These are phyloP conservation scores for Kwoniella dendrophila DNA, from an alignment of 768 basidiomycete genomes.

Conservation along the genomic window DNA sequence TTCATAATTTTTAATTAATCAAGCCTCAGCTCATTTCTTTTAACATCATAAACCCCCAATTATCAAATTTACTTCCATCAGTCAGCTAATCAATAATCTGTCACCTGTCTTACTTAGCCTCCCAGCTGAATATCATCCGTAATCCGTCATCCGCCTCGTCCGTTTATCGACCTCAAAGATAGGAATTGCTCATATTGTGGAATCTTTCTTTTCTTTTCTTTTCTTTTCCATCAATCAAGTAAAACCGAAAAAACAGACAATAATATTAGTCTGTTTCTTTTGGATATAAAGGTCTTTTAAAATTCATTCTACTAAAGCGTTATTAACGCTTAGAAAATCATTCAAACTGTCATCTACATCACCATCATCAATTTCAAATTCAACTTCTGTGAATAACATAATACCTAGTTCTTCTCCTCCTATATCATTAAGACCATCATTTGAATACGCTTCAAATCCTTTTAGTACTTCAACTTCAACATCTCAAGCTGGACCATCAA, in stretches of 20 bases:
- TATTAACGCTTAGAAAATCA: constrained; percentile 11
- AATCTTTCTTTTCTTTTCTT: neutral
- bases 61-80: neutral
- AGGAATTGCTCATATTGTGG: neutral
- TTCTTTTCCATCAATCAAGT: neutral
- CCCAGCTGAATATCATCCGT: neutral
- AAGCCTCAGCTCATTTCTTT: too few species aligned
- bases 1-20: too few species aligned
- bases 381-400: constrained; percentile 4
- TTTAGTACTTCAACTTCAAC: neutral
- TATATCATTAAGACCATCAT: neutral
- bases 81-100: neutral
- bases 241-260: neutral
- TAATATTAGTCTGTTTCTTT: neutral
- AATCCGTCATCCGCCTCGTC: neutral
- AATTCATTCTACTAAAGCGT: constrained; percentile 6
- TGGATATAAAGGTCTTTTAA: neutral
- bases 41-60: neutral
- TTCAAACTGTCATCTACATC: constrained; percentile 2
- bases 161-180: neutral
- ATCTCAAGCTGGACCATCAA: neutral
- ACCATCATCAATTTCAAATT: neutral
- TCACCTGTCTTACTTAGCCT: neutral
- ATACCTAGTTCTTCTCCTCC: constrained; percentile 6
- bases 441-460: constrained; percentile 1